Evolutionary conservation across 164 flowering plant genomes (phyloP).

Genomic region (Berberis vulgaris): DNA sequence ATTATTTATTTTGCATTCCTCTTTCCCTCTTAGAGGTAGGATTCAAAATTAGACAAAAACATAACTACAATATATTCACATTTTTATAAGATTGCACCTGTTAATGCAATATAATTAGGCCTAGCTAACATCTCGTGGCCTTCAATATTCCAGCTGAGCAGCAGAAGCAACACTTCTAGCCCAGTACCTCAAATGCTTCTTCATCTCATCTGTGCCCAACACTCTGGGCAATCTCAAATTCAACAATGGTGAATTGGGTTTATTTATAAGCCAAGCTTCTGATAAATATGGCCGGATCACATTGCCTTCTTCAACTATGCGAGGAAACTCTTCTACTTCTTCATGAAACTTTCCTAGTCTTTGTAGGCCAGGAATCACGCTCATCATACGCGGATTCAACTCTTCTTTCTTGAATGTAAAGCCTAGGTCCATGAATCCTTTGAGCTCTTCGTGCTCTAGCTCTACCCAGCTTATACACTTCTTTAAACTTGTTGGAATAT

Average conservation of each 20-base stretch:
- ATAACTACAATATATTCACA: no score
- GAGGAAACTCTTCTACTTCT: not conserved
- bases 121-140: no score
- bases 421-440: slow-evolving; percentile 69
- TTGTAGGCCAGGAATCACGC: slow-evolving; percentile 50
- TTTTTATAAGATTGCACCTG: no score
- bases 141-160: slow-evolving; percentile 18
- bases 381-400: slow-evolving; percentile 39
- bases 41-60: no score
- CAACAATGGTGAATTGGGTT: slow-evolving; percentile 43
- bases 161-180: slow-evolving; percentile 52
- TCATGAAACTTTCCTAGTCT: slow-evolving; percentile 16
- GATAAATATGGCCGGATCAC: slow-evolving; percentile 51
- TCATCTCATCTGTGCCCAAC: slow-evolving; percentile 32
- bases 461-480: slow-evolving; percentile 40
- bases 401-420: slow-evolving; percentile 44
- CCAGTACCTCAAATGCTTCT: slow-evolving; percentile 48
- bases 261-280: slow-evolving; percentile 55
- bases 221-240: slow-evolving; percentile 29
- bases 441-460: slow-evolving; percentile 57
- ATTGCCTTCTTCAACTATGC: not conserved
- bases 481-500: slow-evolving; percentile 6
- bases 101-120: no score
- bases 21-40: no score
- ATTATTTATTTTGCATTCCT: no score